These are phyloP conservation scores for Agrocybe praecox DNA, from an alignment of 768 basidiomycete genomes.

Conservation along the genomic window DNA sequence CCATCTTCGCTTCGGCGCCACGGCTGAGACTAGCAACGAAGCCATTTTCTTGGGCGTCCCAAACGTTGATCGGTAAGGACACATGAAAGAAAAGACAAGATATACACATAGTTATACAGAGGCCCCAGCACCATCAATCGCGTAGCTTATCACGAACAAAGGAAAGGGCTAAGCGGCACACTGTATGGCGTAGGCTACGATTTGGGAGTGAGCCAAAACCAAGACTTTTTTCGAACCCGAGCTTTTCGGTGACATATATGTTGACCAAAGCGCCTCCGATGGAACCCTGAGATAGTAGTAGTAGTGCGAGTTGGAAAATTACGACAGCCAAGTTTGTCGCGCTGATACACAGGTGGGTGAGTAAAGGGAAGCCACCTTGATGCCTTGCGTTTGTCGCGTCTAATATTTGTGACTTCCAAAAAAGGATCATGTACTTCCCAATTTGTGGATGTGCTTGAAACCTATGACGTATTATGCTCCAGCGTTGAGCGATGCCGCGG, in stretches of 20 bases:
- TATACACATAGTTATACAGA: constrained; percentile 57
- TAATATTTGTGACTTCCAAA: no score
- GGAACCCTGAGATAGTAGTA: constrained; percentile 47
- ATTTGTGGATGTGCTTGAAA: no score
- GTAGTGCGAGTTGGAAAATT: no score
- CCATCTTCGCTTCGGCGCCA: constrained; percentile 68
- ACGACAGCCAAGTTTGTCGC: no score
- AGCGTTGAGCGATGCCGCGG: no score
- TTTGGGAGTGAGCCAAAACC: constrained; percentile 45
- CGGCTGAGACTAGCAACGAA: constrained; percentile 62
- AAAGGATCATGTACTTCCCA: no score
- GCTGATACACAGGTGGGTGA: no score
- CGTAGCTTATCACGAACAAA: constrained; percentile 51
- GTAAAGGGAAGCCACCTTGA: no score
- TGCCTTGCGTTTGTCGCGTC: no score
- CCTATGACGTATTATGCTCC: no score
- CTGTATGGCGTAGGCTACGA: constrained; percentile 55
- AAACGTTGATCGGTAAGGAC: no score
- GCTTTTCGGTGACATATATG: constrained; percentile 35
- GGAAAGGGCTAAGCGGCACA: constrained; percentile 66
- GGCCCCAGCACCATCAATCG: constrained; percentile 44
- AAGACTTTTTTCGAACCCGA: constrained; percentile 49
- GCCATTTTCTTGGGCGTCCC: constrained; percentile 72
- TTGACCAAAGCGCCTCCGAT: constrained; percentile 40
- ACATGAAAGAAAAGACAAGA: constrained; percentile 49